These are phyloP conservation scores for Collybia mongolica DNA, from an alignment of 768 basidiomycete species.

Conservation along the genomic window DNA sequence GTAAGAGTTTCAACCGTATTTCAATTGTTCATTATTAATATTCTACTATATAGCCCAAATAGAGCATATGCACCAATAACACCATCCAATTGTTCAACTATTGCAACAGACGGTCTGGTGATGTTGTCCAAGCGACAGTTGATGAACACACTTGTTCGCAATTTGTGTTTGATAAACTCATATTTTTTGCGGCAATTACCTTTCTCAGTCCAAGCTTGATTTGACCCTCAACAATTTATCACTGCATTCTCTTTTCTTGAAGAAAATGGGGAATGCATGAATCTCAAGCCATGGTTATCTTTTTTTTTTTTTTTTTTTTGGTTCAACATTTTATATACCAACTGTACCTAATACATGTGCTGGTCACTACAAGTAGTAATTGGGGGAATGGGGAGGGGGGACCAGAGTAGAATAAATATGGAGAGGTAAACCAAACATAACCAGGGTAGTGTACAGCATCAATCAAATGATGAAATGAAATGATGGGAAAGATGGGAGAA, in stretches of 20 bases:
- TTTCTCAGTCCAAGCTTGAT: background rate
- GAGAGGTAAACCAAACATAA: too few species aligned
- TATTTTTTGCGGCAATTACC: constrained; percentile 5
- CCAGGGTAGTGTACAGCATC: too few species aligned
- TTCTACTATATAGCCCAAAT: background rate
- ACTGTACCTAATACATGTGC: too few species aligned
- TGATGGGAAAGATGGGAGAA: too few species aligned
- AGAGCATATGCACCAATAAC: background rate
- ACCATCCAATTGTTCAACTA: constrained; percentile 4
- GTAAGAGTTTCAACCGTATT: constrained; percentile 2
- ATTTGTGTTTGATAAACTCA: background rate
- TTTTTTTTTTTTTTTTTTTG: too few species aligned
- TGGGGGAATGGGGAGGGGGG: too few species aligned
- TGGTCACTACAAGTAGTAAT: too few species aligned
- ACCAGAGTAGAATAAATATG: too few species aligned
- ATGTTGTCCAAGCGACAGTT: background rate
- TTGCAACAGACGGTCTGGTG: constrained; percentile 1
- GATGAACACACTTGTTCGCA: constrained; percentile 1
- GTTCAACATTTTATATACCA: too few species aligned
- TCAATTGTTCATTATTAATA: background rate
- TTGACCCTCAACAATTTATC: background rate
- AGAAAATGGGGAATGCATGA: too few species aligned
- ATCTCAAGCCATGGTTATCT: background rate
- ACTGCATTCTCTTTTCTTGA: background rate
- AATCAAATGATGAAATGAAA: too few species aligned